Percentiles rank a stretch among this genome's conserved stretches.
Evolutionary conservation across 306 rosid genomes (phyloP).

Genomic region (Quercus glauca): DNA sequence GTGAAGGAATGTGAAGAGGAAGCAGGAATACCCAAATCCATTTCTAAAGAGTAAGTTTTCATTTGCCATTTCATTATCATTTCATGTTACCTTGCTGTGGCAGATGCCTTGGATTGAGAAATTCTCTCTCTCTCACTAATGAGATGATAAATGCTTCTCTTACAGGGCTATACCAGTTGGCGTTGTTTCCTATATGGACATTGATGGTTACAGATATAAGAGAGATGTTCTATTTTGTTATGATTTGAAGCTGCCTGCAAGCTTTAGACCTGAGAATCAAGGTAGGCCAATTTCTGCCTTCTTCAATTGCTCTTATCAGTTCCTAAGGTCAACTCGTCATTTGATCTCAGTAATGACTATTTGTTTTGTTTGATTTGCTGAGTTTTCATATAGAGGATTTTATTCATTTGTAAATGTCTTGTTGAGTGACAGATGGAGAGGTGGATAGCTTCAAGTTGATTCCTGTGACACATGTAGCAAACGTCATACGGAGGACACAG

Average conservation of each 20-base stretch:
- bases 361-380: background rate
- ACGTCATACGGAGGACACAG: conserved; percentile 53
- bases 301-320: conserved; percentile 3
- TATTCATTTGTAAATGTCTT: conserved; percentile 14
- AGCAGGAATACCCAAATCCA: conserved; percentile 85
- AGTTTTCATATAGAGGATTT: background rate
- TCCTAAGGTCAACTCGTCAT: background rate
- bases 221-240: conserved; percentile 85
- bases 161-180: conserved; percentile 73
- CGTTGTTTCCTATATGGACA: conserved; percentile 80
- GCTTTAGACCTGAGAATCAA: conserved; percentile 72
- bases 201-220: conserved; percentile 65
- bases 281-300: conserved; percentile 35
- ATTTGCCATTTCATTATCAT: background rate
- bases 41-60: conserved; percentile 56
- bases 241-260: conserved; percentile 78
- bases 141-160: conserved; percentile 25
- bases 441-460: conserved; percentile 85
- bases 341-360: background rate
- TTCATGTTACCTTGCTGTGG: background rate
- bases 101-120: background rate
- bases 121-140: background rate
- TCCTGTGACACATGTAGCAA: conserved; percentile 62
- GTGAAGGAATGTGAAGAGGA: conserved; percentile 93
- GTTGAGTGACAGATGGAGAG: conserved; percentile 66